Evolutionary conservation across 805 yeast species (phyloP), one percentile per base, ranked within the genome.

Genomic region (Starmerella tilneyi): DNA sequence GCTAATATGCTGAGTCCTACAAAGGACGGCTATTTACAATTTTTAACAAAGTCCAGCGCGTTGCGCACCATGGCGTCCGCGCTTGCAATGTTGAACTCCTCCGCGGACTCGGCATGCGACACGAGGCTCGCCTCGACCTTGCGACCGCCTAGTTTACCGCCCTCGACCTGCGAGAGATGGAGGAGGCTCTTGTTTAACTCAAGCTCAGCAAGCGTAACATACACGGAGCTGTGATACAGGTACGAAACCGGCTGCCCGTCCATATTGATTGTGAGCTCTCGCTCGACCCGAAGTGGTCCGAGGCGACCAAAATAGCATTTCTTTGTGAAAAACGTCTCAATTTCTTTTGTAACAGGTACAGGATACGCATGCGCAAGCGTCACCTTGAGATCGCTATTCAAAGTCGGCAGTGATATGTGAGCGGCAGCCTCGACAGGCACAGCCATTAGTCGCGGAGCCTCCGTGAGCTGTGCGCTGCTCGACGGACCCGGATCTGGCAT

Each of bases 61-160:
- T 46, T 46, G 4, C 24, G 21, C 9, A 51, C 44, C 3, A 46
- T 23, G 20, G 43, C 51, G 13, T 50, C 30, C 3, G 48, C 40
- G n/a, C 45, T 46, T 9, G 27, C 41, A 5, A 38, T 16, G 11
- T 38, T 41, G 17, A 49, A 23, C 11, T 41, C 48, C 12, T 23
- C 34, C 3, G 47, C 40, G 4, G 41, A 49, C 5, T 52, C 56
- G 2, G 47, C 43, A 39, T 46, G 54, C 16, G 74, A 67, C 39
- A 73, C 70, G 49, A 76, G 59, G 49, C 68, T 63, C 44, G 74
- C 66, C 57, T 77, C 81, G 8, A 64, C 49, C 21, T 67, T 61
- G 46, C 76, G 63, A 1, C 81, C 81, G 11, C 79, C 80, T 36
- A 74, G 62, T 6, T 67, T 59, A 3, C 81, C 81, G n/a, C 79